Conservation (phyloP, 345 rosid genomes). For the Durio zibethinus region DNA sequence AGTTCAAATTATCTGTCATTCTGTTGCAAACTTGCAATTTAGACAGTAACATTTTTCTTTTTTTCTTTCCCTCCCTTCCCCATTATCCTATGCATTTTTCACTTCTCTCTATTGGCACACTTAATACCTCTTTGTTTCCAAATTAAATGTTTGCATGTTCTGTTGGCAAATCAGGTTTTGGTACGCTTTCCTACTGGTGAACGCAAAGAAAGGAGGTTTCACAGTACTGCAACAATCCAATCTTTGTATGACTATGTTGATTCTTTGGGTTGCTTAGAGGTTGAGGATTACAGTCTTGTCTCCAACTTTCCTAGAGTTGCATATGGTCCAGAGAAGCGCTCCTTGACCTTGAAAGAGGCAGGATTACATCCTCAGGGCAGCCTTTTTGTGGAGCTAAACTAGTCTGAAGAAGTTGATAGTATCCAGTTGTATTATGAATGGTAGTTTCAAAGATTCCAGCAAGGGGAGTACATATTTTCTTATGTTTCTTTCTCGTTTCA, state of each 20-base stretch:
- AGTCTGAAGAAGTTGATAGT: constrained; percentile 18
- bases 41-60: neutral
- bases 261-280: constrained; percentile 77
- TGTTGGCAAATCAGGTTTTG: constrained; percentile 52
- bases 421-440: constrained; percentile 10
- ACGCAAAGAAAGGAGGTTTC: constrained; percentile 91
- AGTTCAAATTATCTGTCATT: neutral
- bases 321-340: constrained; percentile 64
- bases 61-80: neutral
- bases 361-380: constrained; percentile 99
- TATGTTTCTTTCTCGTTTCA: constrained; percentile 15
- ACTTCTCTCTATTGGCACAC: neutral
- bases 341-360: constrained; percentile 65
- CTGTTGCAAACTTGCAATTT: neutral
- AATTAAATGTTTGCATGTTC: neutral
- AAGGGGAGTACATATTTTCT: constrained; percentile 15
- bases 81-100: neutral
- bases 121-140: neutral
- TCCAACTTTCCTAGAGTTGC: constrained; percentile 84
- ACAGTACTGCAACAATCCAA: constrained; percentile 52
- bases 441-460: constrained; percentile 7
- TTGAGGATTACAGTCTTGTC: constrained; percentile 70
- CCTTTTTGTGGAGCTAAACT: constrained; percentile 90
- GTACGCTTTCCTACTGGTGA: constrained; percentile 90
- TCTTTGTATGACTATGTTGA: constrained; percentile 80